phyloP scores from a whole-genome alignment of 306 rosid genomes.

The Acacia crassicarpa region DNA sequence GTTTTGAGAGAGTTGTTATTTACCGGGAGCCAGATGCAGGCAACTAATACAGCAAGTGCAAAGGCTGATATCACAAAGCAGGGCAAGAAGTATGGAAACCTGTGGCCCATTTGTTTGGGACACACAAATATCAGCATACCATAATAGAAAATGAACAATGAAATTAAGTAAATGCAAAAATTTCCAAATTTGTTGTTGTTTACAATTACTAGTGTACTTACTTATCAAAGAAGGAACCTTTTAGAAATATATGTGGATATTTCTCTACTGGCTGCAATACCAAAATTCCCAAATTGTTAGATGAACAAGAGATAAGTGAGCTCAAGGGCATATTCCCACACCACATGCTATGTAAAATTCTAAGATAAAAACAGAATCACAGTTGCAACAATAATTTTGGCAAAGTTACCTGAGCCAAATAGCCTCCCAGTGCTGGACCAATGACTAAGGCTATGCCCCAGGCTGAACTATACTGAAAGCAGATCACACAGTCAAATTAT shows the following conservation, averaged over 20 bases:
- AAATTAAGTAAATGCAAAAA: neutral
- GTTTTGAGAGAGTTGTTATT: neutral
- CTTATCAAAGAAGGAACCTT: conserved; percentile 72
- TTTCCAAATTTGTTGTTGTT: neutral
- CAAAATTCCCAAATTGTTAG: conserved; percentile 15
- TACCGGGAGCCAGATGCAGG: conserved; percentile 53
- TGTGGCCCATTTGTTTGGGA: conserved; percentile 1
- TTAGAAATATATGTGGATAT: conserved; percentile 65
- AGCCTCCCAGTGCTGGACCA: conserved; percentile 93
- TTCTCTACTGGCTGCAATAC: conserved; percentile 74
- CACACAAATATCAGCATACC: neutral
- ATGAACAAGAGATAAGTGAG: conserved; percentile 4
- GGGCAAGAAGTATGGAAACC: conserved; percentile 52
- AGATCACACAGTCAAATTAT: conserved; percentile 21
- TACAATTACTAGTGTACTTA: conserved; percentile 28
- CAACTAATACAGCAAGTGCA: conserved; percentile 26
- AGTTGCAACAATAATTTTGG: no score
- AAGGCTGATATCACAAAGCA: conserved; percentile 40
- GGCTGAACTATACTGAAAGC: conserved; percentile 67
- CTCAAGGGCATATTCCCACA: neutral
- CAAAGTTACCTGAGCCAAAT: conserved; percentile 76
- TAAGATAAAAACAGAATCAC: neutral
- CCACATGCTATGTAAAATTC: neutral
- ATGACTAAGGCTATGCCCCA: conserved; percentile 77
- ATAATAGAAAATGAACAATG: neutral